Evolutionary conservation across 495 filamentous ascomycete genomes (phyloP).

Genomic region (Choiromyces venosus): DNA sequence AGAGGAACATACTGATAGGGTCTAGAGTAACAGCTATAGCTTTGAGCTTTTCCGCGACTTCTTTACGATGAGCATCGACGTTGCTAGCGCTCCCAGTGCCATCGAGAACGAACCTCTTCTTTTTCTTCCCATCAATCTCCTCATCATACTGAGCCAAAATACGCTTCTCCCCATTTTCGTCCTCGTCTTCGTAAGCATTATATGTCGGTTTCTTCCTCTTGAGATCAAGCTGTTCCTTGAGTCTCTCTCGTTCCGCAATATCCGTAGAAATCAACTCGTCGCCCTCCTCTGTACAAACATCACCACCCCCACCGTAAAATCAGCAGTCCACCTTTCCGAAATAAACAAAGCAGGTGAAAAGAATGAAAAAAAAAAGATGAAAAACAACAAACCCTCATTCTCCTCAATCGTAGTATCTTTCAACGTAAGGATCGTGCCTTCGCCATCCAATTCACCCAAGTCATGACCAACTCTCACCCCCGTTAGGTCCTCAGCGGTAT

Average conservation of each 20-base stretch:
- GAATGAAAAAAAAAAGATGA: not conserved
- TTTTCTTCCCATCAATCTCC: slow-evolving; percentile 86
- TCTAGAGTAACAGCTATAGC: slow-evolving; percentile 71
- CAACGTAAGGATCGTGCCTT: slow-evolving; percentile 80
- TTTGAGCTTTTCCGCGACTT: slow-evolving; percentile 57
- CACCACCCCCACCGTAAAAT: not conserved
- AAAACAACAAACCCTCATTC: slow-evolving; percentile 51
- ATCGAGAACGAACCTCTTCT: slow-evolving; percentile 80
- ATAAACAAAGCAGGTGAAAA: not conserved
- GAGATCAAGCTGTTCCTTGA: slow-evolving; percentile 68
- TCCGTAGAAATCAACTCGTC: slow-evolving; percentile 87
- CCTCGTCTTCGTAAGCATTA: slow-evolving; percentile 69
- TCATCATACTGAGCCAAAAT: slow-evolving; percentile 90
- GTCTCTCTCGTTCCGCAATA: slow-evolving; percentile 68
- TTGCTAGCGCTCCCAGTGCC: slow-evolving; percentile 63
- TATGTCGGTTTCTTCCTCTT: slow-evolving; percentile 93
- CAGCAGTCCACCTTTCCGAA: slow-evolving; percentile 3
- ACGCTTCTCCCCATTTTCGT: slow-evolving; percentile 54
- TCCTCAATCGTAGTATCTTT: slow-evolving; percentile 83
- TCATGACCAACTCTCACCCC: slow-evolving; percentile 91
- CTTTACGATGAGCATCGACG: slow-evolving; percentile 53
- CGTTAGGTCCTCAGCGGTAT: slow-evolving; percentile 76
- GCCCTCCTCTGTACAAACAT: slow-evolving; percentile 58
- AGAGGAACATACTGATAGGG: slow-evolving; percentile 49
- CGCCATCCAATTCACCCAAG: slow-evolving; percentile 62